phyloP scores from a whole-genome alignment of 2,329 filamentous ascomycete species.

The Neocucurbitaria cava region DNA sequence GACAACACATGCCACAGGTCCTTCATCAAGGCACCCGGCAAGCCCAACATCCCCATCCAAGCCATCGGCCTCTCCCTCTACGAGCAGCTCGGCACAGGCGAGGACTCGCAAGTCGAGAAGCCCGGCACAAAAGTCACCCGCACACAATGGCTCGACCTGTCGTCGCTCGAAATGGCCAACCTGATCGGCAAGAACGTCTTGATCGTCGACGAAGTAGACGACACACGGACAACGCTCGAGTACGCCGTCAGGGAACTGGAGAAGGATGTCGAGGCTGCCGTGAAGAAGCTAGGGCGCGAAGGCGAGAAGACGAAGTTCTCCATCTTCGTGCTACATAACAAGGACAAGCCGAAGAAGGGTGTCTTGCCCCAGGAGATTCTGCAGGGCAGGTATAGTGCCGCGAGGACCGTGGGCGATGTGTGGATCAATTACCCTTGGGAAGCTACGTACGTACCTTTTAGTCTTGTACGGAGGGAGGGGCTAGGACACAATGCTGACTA shows the following conservation, averaged over 20 bases:
- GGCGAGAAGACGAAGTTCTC: conserved; percentile 83
- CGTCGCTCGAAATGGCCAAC: conserved; percentile 83
- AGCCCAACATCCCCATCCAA: conserved; percentile 97
- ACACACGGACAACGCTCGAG: conserved; percentile 91
- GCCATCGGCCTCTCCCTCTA: conserved; percentile 98
- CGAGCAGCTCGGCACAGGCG: conserved; percentile 74
- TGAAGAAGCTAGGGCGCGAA: conserved; percentile 72
- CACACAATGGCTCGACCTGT: conserved; percentile 97
- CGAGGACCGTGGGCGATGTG: conserved; percentile 86
- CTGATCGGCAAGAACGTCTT: conserved; percentile 89
- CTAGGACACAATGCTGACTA: conserved; percentile 21
- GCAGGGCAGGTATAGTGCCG: conserved; percentile 78
- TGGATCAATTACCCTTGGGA: conserved; percentile 99
- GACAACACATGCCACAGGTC: conserved; percentile 57
- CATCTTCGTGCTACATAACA: conserved; percentile 98
- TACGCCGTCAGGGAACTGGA: conserved; percentile 92
- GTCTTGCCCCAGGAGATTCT: conserved; percentile 80
- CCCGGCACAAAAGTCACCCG: conserved; percentile 94
- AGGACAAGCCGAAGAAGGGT: conserved; percentile 97
- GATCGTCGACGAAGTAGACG: conserved; percentile 95
- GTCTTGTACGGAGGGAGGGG: too few relatives aligned
- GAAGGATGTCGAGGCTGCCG: conserved; percentile 89
- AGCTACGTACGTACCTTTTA: conserved; percentile 65
- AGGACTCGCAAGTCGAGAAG: conserved; percentile 72
- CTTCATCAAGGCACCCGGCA: conserved; percentile 88